These are phyloP conservation scores for Aquilaria malaccensis DNA, from an alignment of 345 rosid genomes.

Conservation along the genomic window DNA sequence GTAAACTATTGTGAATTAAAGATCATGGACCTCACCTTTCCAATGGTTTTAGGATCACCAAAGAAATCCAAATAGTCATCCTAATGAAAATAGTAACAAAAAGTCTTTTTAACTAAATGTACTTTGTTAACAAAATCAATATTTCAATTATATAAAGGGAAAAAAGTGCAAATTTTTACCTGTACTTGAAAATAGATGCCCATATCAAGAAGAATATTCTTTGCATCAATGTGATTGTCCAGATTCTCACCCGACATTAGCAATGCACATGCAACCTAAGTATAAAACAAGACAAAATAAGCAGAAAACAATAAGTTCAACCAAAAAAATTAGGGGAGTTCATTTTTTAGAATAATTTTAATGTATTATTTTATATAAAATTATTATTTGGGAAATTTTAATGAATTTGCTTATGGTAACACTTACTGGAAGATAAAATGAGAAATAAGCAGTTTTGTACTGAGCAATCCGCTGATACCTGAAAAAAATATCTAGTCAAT, in stretches of 20 bases:
- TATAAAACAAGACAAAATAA: background rate
- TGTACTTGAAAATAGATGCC: conserved; percentile 42
- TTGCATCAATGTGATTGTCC: conserved; percentile 26
- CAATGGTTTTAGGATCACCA: conserved; percentile 34
- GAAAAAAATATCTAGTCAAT: conserved; percentile 7
- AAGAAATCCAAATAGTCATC: conserved; percentile 45
- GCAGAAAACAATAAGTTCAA: background rate
- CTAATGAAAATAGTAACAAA: conserved; percentile 11
- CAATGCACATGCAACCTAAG: conserved; percentile 40
- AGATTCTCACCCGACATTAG: conserved; percentile 37
- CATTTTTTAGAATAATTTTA: background rate
- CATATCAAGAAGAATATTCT: conserved; percentile 36
- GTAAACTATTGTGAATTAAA: background rate
- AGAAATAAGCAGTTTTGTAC: conserved; percentile 42
- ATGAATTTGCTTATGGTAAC: background rate
- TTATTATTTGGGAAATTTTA: too few relatives aligned
- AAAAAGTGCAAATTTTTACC: conserved; percentile 8
- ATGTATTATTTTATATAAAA: background rate
- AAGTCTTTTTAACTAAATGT: too few relatives aligned
- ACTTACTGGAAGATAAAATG: conserved; percentile 40
- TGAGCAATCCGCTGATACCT: conserved; percentile 35
- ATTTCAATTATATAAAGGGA: too few relatives aligned
- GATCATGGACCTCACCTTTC: conserved; percentile 25
- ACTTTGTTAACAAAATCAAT: too few relatives aligned
- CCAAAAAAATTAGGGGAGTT: background rate